A percentile compares a stretch with the other conserved stretches of the same genome.
Evolutionary conservation across 495 filamentous ascomycete genomes (phyloP).

Genomic region (Penicillium maclennaniae): DNA sequence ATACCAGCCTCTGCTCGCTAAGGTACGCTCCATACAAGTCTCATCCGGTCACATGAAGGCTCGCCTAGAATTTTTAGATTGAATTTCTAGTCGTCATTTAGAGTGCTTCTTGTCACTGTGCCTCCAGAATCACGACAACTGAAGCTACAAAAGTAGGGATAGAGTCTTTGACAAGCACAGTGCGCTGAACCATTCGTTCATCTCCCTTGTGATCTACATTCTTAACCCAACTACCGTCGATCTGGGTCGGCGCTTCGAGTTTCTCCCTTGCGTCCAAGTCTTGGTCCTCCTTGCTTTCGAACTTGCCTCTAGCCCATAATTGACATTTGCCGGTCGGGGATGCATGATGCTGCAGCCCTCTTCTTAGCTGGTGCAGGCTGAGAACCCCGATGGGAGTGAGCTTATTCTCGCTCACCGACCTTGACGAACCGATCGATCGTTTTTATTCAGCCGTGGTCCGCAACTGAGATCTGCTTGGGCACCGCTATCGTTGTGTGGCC

Average conservation of each 20-base stretch:
- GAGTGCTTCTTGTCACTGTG: neutral
- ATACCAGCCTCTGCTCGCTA: slow-evolving; percentile 7
- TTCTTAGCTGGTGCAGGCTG: neutral
- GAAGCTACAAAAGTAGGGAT: slow-evolving; percentile 2
- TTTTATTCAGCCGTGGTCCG: neutral
- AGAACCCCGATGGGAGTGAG: neutral
- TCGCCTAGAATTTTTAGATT: slow-evolving; percentile 3
- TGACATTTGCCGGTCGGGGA: slow-evolving; percentile 16
- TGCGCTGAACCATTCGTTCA: neutral
- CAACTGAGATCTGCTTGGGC: neutral
- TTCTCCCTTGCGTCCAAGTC: slow-evolving; percentile 22
- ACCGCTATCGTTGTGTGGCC: neutral
- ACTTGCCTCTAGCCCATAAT: slow-evolving; percentile 9
- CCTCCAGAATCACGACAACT: neutral
- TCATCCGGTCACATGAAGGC: neutral
- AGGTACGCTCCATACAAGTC: neutral
- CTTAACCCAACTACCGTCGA: slow-evolving; percentile 24
- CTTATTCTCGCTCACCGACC: slow-evolving; percentile 16
- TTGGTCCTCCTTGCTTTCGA: slow-evolving; percentile 26
- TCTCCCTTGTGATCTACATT: slow-evolving; percentile 23
- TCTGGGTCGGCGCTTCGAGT: slow-evolving; percentile 10
- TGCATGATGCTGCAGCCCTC: slow-evolving; percentile 16
- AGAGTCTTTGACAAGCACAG: neutral
- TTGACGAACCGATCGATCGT: neutral
- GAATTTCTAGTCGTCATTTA: neutral